phyloP scores from a whole-genome alignment of 179 eudicot species.

The Silene coronaria region DNA sequence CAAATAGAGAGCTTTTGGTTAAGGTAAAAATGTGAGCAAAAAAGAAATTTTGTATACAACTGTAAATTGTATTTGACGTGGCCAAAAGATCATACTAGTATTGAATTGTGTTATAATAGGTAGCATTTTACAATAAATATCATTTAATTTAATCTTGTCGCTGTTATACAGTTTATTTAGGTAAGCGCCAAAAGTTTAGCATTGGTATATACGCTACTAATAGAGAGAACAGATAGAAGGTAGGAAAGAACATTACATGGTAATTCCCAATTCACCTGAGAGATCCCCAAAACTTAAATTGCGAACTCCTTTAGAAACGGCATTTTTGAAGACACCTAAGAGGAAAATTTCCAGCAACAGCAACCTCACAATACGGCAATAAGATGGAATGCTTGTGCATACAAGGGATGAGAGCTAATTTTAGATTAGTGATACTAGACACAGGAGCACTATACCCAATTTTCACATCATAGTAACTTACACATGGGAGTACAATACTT shows the following conservation, averaged over 20 bases:
- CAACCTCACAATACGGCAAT: slow-evolving; percentile 12
- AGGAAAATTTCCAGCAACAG: slow-evolving; percentile 19
- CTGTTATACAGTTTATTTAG: background rate
- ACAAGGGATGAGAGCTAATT: background rate
- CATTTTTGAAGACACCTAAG: slow-evolving; percentile 72
- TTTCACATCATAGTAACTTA: background rate
- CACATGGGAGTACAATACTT: background rate
- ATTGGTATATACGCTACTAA: slow-evolving; percentile 1
- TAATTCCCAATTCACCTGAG: slow-evolving; percentile 66
- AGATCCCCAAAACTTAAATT: slow-evolving; percentile 94
- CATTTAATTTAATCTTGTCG: too few relatives aligned
- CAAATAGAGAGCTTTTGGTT: background rate
- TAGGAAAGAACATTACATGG: slow-evolving; percentile 50
- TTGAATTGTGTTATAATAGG: background rate
- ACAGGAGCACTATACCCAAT: slow-evolving; percentile 18
- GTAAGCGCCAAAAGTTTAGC: background rate
- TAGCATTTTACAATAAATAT: background rate
- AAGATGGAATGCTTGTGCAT: background rate
- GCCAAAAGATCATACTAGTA: background rate
- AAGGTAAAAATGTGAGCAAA: background rate
- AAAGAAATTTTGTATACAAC: too few relatives aligned
- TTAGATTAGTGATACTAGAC: background rate
- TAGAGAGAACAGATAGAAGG: background rate
- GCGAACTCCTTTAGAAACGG: slow-evolving; percentile 73
- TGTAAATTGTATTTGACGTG: background rate